Conservation (phyloP, 2,329 filamentous ascomycete genomes). For the Simplicillium aogashimaense region DNA sequence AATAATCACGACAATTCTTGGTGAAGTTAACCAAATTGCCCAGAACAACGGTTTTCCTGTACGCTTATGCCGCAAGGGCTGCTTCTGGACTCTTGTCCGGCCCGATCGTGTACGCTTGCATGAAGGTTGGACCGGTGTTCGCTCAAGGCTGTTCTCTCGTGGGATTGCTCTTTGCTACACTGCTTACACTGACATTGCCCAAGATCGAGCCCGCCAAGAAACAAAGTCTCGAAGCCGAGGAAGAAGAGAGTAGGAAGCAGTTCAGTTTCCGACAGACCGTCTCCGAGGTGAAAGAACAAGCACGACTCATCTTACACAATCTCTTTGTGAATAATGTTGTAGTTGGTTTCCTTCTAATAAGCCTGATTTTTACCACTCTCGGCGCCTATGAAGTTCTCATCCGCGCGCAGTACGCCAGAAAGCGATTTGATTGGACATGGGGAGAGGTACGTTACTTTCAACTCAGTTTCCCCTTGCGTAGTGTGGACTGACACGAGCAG, state of each 20-base stretch:
- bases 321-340: constrained; percentile 1
- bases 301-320: background rate
- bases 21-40: no score
- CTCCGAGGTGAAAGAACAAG: background rate
- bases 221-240: background rate
- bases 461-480: background rate
- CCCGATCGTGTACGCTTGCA: constrained; percentile 2
- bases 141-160: background rate
- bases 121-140: constrained; percentile 4
- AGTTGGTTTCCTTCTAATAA: constrained; percentile 3
- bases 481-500: background rate
- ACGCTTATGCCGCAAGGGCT: constrained; percentile 1
- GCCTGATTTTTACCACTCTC: constrained; percentile 4
- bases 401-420: constrained; percentile 5
- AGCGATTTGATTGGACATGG: constrained; percentile 6
- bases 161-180: background rate
- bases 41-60: constrained; percentile 6
- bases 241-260: background rate
- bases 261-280: background rate
- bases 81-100: constrained; percentile 2
- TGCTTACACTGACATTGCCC: constrained; percentile 4
- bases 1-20: no score
- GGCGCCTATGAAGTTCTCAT: constrained; percentile 2
- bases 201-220: constrained; percentile 1
- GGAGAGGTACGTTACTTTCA: constrained; percentile 1